Evolutionary conservation across 2,329 filamentous ascomycete species (phyloP).

Genomic region (Penicillium sp.): DNA sequence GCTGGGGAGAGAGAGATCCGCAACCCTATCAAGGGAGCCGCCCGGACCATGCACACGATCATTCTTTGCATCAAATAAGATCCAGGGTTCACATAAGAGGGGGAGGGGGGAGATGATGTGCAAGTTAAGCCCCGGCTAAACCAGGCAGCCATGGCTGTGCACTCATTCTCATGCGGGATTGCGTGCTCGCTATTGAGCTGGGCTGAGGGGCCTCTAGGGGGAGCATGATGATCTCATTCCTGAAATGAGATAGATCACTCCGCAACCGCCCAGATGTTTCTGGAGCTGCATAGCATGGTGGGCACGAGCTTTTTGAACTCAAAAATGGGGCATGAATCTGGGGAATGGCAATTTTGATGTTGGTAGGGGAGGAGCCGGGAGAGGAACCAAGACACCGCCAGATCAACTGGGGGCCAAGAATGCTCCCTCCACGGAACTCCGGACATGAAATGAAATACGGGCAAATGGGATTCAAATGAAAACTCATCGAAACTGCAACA

Average conservation of each 20-base stretch:
- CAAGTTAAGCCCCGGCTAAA: slow-evolving; percentile 9
- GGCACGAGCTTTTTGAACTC: slow-evolving; percentile 3
- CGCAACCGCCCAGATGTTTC: neutral
- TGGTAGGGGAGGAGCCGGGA: neutral
- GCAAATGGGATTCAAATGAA: neutral
- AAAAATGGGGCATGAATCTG: neutral
- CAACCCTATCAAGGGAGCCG: slow-evolving; percentile 12
- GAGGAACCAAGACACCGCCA: neutral
- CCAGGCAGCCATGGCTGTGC: slow-evolving; percentile 24
- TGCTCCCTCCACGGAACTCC: neutral
- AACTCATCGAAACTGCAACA: neutral
- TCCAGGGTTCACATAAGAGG: slow-evolving; percentile 11
- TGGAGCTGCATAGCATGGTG: neutral
- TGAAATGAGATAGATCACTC: slow-evolving; percentile 5
- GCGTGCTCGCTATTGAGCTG: slow-evolving; percentile 34
- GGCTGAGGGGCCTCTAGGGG: neutral
- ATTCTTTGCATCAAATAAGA: slow-evolving; percentile 14
- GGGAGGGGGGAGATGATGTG: slow-evolving; percentile 1
- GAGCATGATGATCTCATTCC: slow-evolving; percentile 19
- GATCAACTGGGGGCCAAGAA: neutral
- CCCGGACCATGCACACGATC: slow-evolving; percentile 16
- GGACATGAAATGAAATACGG: neutral
- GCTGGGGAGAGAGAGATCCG: neutral
- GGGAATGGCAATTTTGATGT: neutral
- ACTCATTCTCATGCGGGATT: slow-evolving; percentile 36